Conservation (phyloP, 164 flowering plant genomes). For the Litsea cubeba region DNA sequence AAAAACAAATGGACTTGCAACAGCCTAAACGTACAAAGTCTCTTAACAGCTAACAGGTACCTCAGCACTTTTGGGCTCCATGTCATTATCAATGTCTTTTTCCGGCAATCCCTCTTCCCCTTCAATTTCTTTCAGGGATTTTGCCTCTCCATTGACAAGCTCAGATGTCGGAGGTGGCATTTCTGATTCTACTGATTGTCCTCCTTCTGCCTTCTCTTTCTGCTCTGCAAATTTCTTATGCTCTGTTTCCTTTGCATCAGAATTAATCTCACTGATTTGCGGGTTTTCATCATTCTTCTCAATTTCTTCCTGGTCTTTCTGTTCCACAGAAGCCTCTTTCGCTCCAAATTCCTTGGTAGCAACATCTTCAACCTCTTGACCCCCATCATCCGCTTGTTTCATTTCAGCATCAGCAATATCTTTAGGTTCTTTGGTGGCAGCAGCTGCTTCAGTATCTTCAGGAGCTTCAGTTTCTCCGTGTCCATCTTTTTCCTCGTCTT, state of each 20-base stretch:
- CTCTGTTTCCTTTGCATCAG: conserved; percentile 1
- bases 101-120: conserved; percentile 6
- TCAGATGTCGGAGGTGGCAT: conserved; percentile 1
- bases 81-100: conserved; percentile 10
- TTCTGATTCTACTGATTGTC: conserved; percentile 8
- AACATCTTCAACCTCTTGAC: conserved; percentile 5
- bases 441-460: conserved; percentile 8
- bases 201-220: conserved; percentile 6
- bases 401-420: conserved; percentile 22
- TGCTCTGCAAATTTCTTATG: conserved; percentile 5
- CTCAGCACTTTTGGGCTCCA: conserved; percentile 6
- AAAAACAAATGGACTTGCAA: too few species aligned
- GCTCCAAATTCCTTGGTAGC: conserved; percentile 1
- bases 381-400: conserved; percentile 17
- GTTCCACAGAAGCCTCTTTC: background rate
- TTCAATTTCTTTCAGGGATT: conserved; percentile 9
- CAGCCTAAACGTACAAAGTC: background rate
- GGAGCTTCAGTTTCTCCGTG: conserved; percentile 5
- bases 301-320: conserved; percentile 5
- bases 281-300: conserved; percentile 8
- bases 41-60: conserved; percentile 19
- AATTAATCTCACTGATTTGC: conserved; percentile 3
- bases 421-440: conserved; percentile 17
- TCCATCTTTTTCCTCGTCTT: conserved; percentile 18
- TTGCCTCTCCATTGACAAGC: conserved; percentile 2